Base-by-base conservation (phyloP, 2,329 filamentous ascomycete genomes). In the Alternaria infectoria region DNA sequence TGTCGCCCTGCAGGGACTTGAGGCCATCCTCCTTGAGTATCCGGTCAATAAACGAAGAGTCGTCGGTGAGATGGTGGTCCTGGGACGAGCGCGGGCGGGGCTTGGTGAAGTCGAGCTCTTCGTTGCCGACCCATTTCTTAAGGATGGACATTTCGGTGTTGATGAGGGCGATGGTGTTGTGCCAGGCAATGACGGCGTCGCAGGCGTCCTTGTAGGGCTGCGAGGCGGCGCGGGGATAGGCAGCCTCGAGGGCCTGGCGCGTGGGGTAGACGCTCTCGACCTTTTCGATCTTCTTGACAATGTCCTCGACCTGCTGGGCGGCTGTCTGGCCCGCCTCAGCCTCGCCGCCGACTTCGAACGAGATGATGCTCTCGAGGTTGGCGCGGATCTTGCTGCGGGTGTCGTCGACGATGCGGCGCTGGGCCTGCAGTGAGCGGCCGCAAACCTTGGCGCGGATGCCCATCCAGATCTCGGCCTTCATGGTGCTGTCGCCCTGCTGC, bases 71-170 rank as follows among this genome's bases (percentile, higher is more conserved):
- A 61, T 93, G 91, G 69, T 91, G 89, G 64, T 88, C 88, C 64
- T 86, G 86, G 3, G 89, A 88, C 1, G 92, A 90, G 62, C 88
- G 87, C 57, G 89, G 86, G 68, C 91, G 90, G 21, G 90, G 87
- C 75, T 91, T 91, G 54, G 89, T 89, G 77, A 98, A 99, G 80
- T 98, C 93, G 43, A 99, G 87, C 75, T 97, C 94, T 40, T 94
- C 90, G 75, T 99, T 99, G 58, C 96, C 96, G 25, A 99, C 96
- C 96, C 96, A 99, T 67, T 91, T 93, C 79, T 96, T 94, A 67
- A 99, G 81, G 67, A 98, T 94, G 13, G 90, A 89, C 62, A 99
- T 87, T 79, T 99, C 93, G 3, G 93, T 97, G 79, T 96, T 97
- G 85, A 99, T 98, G 76, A 97, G 89, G 76, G 95, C 90, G 30